A percentile compares a stretch with the other conserved stretches of the same genome.
phyloP scores from a whole-genome alignment of 2,329 filamentous ascomycete genomes.

The Diplodia scrobiculata region DNA sequence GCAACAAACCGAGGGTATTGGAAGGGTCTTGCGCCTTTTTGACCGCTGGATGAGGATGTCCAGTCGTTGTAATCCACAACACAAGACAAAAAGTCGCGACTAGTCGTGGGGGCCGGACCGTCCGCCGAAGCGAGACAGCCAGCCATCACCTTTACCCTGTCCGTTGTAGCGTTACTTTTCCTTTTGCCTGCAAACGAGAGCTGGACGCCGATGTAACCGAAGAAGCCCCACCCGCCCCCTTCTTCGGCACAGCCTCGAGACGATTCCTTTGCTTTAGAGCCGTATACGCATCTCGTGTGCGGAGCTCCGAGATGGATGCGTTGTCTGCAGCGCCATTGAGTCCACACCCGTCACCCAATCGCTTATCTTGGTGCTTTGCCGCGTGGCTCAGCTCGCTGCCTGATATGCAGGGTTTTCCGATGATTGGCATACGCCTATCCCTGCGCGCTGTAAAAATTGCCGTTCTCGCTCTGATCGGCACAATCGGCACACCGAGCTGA shows the following conservation, averaged over 20 bases:
- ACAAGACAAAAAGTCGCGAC: not conserved
- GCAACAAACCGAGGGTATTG: no score
- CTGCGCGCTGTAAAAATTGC: not conserved
- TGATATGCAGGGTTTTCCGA: not conserved
- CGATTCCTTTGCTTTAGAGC: no score
- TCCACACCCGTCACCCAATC: not conserved
- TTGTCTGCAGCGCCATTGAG: not conserved
- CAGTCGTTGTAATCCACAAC: not conserved
- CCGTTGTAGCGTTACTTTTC: not conserved
- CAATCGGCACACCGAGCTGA: slow-evolving; percentile 13
- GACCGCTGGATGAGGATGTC: not conserved
- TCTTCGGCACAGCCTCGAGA: not conserved
- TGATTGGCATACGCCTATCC: not conserved
- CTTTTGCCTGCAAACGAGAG: not conserved
- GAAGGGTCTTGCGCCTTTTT: not conserved
- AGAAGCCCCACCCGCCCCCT: not conserved
- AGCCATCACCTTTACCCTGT: not conserved
- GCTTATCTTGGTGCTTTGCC: not conserved
- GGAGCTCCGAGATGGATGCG: not conserved
- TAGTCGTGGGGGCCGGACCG: not conserved
- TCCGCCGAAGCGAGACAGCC: not conserved
- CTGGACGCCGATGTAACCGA: not conserved
- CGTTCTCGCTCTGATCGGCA: not conserved
- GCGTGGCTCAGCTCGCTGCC: not conserved
- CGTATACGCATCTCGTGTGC: no score